These are phyloP conservation scores for Suillus cothurnatus DNA, from an alignment of 768 basidiomycete species.

Conservation along the genomic window DNA sequence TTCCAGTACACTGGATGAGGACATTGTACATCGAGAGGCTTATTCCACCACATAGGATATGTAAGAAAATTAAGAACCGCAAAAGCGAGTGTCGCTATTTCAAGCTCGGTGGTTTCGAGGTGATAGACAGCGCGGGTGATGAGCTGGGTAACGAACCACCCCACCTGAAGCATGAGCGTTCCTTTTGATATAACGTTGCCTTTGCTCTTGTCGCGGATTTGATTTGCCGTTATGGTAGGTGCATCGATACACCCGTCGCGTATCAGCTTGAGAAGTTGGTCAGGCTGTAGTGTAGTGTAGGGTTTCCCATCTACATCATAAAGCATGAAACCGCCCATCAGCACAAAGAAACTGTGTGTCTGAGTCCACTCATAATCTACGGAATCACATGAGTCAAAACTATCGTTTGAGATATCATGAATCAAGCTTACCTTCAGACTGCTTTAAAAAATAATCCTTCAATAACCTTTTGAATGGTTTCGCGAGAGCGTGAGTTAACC, in stretches of 20 bases:
- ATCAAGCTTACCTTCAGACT: not conserved
- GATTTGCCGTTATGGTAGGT: conserved; percentile 9
- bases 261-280: not conserved
- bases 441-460: not conserved
- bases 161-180: conserved; percentile 34
- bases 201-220: conserved; percentile 33
- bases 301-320: not conserved
- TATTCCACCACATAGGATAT: conserved; percentile 41
- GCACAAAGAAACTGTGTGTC: conserved; percentile 20
- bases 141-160: conserved; percentile 23
- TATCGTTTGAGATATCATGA: too few species aligned
- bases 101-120: conserved; percentile 36
- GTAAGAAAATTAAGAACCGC: conserved; percentile 32
- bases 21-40: conserved; percentile 37
- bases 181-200: conserved; percentile 37
- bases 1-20: conserved; percentile 10
- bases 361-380: not conserved
- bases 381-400: not conserved
- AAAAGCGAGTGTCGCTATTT: conserved; percentile 39
- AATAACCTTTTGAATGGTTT: too few species aligned
- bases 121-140: conserved; percentile 24
- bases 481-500: not conserved
- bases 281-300: conserved; percentile 4
- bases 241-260: not conserved
- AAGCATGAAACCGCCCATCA: conserved; percentile 25